phyloP scores from a whole-genome alignment of 371 early-diverging fungal species.

The Mucor velutinosus region DNA sequence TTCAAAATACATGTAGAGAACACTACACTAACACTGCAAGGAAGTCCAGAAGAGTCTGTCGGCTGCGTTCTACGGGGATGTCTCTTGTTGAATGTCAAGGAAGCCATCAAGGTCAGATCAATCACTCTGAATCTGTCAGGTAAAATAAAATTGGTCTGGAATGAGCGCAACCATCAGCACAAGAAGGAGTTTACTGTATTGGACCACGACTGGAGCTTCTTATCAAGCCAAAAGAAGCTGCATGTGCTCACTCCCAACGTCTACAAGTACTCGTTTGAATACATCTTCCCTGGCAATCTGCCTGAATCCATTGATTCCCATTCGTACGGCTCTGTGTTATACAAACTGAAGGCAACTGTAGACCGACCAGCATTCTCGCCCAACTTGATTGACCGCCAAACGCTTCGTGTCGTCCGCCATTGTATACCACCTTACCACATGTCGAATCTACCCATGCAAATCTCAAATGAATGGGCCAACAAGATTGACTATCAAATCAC shows the following conservation, averaged over 20 bases:
- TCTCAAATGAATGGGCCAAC: conserved; percentile 32
- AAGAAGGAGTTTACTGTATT: conserved; percentile 25
- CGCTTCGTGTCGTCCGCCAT: conserved; percentile 19
- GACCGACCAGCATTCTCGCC: conserved; percentile 37
- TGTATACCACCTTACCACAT: conserved; percentile 8
- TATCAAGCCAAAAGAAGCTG: conserved; percentile 22
- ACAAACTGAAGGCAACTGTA: conserved; percentile 42
- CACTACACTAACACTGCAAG: conserved; percentile 28
- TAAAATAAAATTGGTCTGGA: conserved; percentile 35
- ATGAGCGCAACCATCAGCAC: conserved; percentile 30
- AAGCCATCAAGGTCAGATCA: conserved; percentile 30
- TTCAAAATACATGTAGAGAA: conserved; percentile 31
- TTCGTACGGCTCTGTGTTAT: conserved; percentile 36
- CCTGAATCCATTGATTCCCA: conserved; percentile 40
- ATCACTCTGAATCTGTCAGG: conserved; percentile 31
- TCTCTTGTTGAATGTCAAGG: conserved; percentile 25
- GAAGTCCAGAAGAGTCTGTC: conserved; percentile 36
- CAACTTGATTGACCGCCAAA: conserved; percentile 27
- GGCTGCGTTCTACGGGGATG: conserved; percentile 38
- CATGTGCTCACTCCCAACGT: conserved; percentile 18
- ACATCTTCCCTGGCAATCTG: conserved; percentile 36
- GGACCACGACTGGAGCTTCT: conserved; percentile 35
- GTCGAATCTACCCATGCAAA: conserved; percentile 18
- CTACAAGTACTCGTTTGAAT: conserved; percentile 44
- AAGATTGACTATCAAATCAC: conserved; percentile 30